phyloP scores from a whole-genome alignment of 345 rosid genomes.

The Nephelium lappaceum region DNA sequence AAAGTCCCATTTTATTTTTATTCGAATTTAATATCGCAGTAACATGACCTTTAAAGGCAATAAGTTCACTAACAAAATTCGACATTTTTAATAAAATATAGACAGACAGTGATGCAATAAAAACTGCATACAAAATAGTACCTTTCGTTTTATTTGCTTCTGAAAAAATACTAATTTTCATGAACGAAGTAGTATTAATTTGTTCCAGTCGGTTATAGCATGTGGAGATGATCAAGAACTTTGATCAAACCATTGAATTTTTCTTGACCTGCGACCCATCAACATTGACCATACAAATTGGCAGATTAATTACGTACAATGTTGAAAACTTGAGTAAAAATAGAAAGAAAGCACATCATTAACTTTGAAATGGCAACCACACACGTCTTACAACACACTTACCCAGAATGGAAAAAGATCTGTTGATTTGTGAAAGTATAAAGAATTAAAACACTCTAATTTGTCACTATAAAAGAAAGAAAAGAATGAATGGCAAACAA shows the following conservation, averaged over 20 bases:
- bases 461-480: not conserved
- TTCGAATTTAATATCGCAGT: too few species aligned
- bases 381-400: not conserved
- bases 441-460: not conserved
- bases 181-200: too few species aligned
- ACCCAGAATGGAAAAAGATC: not conserved
- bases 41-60: too few species aligned
- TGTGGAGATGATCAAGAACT: too few species aligned
- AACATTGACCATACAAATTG: not conserved
- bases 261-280: not conserved
- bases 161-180: not conserved
- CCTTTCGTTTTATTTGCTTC: too few species aligned
- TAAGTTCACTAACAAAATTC: too few species aligned
- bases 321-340: not conserved
- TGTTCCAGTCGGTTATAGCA: too few species aligned
- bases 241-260: constrained; percentile 5
- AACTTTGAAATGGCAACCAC: not conserved
- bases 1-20: too few species aligned
- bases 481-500: not conserved
- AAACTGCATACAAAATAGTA: too few species aligned
- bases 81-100: too few species aligned
- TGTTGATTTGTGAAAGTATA: not conserved
- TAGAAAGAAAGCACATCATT: not conserved
- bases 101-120: too few species aligned
- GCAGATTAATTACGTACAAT: not conserved